Evolutionary conservation across 768 basidiomycete genomes (phyloP), one percentile per base, ranked within the genome.

Genomic region (Rhizopogon vesiculosus): DNA sequence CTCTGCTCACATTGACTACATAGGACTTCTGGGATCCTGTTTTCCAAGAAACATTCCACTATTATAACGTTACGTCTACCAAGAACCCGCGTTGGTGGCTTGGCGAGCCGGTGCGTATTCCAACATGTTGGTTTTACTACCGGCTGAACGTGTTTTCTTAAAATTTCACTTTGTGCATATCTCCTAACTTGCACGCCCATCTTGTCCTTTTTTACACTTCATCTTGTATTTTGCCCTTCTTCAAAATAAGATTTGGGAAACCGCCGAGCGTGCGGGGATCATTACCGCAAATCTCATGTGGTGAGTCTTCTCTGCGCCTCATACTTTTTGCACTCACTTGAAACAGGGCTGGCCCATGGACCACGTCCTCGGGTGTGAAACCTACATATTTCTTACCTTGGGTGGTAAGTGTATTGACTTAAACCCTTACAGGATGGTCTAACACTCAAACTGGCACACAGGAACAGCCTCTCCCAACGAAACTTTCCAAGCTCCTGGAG

Each of bases 241-340:
- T 91, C 51, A 39, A 18, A 48, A 7, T 43, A 55, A 93, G 91
- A 87, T 96, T 77, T 97, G 94, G 93, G 90, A 92, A 65, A 94
- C 93, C 0, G 90, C 87, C 2, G 79, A 76, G 56, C 86, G 83
- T 56, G 84, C 86, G 4, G 87, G 87, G 0, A 67, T 92, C 10
- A 74, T 82, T 38, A 88, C 89, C 4, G 93, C 91, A 0, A 93
- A 94, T 62, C 76, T 93, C 43, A 97, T 97, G 93, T 97, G 93
- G 92, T 91, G 54, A 85, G 75, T 28, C 6, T 6, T 7, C 2
- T 31, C 18, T 40, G 1, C 42, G 12, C 25, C 19, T 13, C 42
- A 19, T 45, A 3, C n/a, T n/a, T 43, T 33, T 59, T 10, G 46
- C 25, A 3, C 7, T 39, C 15, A 22, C 44, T 33, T 55, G 19